Evolutionary conservation across 176 grass and related monocot species (phyloP).

Genomic region (Rhynchospora tenuis): DNA sequence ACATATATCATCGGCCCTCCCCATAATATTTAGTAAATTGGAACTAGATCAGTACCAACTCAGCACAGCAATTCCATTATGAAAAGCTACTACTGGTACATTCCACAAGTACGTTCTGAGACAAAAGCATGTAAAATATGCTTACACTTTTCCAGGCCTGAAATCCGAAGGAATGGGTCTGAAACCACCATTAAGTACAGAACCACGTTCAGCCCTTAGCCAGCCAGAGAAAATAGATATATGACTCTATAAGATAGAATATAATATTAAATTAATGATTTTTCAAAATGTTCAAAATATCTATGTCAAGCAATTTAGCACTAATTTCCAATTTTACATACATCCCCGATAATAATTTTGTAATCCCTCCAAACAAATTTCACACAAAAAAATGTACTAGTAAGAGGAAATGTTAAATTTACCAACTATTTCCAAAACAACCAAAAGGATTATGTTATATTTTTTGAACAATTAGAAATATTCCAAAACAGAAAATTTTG

Average conservation of each 20-base stretch:
- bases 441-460: not conserved
- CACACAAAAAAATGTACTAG: not conserved
- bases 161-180: conserved; percentile 67
- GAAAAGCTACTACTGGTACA: not conserved
- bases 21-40: not conserved
- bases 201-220: conserved; percentile 70
- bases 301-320: not conserved
- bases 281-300: not conserved
- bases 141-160: conserved; percentile 71
- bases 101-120: not conserved
- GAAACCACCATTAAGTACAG: conserved; percentile 42
- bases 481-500: not conserved
- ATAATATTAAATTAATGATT: not conserved
- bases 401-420: not conserved
- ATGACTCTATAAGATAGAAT: conserved; percentile 40
- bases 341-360: not conserved
- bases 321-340: not conserved
- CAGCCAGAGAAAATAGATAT: conserved; percentile 76
- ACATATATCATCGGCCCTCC: not conserved
- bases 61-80: not conserved
- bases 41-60: not conserved
- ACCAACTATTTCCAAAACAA: not conserved
- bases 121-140: not conserved
- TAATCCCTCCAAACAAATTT: not conserved
- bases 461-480: not conserved